Evolutionary conservation across 2,329 filamentous ascomycete species (phyloP), one percentile per base, ranked within the genome.

Genomic region (Hyphodiscus sp.): DNA sequence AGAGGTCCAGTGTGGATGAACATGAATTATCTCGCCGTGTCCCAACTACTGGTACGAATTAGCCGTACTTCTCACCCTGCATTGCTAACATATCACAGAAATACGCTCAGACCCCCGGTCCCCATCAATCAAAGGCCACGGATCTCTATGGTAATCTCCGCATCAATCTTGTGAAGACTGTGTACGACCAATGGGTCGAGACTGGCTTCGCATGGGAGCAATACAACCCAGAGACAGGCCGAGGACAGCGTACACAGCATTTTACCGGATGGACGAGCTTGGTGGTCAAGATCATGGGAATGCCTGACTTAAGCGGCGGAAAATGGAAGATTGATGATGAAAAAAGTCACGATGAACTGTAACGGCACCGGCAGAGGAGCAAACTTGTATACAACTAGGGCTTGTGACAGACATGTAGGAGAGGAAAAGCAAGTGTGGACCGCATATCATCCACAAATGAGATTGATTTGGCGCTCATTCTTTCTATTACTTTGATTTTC

Each of bases 201-300:
- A 97, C 94, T 0, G 92, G 92, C 18, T 97, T 97, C 68, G 94
- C 92, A 0, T 99, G 92, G 92, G 94, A 99, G 73, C 94, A 99
- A 73, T 99, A 97, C 71, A 89, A 95, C 69, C 90, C 91, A 0
- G 90, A 96, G 64, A 95, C 89, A 2, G 94, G 94, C 45, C 81
- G 81, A 50, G 94, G 94, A n/a, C 92, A 97, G 76, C 80, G 94
- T 43, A 97, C 91, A 5, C 91, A 96, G 76, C 92, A 97, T 71
- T 99, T 99, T 69, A 96, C 94, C 0, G 94, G 94, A 49, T 99
- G 94, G 94, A 99, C 94, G n/a, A 96, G 90, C 69, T 75, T 97
- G 71, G 89, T 97, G 47, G 91, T 97, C 45, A 96, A 96, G 76
- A 89, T 99, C 61, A 96, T 97, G 91, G 83, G 83, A 46, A 92